phyloP scores from a whole-genome alignment of 106 monocot genomes.

The Dendrobium huoshanense region DNA sequence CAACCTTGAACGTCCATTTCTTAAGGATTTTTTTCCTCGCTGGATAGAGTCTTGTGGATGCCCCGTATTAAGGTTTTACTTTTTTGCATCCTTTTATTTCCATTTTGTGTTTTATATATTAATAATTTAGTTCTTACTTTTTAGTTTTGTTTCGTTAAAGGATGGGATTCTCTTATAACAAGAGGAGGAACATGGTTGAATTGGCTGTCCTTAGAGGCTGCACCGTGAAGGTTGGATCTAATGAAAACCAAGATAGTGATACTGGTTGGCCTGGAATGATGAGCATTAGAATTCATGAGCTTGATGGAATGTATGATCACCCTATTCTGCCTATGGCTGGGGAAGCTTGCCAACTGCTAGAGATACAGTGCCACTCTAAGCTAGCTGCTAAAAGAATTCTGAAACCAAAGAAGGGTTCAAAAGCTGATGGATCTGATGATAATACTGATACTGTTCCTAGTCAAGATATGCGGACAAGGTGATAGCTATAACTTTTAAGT shows the following conservation, averaged over 20 bases:
- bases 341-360: slow-evolving; percentile 78
- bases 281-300: slow-evolving; percentile 93
- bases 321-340: slow-evolving; percentile 80
- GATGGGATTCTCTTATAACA: slow-evolving; percentile 86
- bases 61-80: slow-evolving; percentile 66
- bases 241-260: slow-evolving; percentile 53
- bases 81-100: neutral
- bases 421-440: slow-evolving; percentile 94
- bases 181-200: slow-evolving; percentile 86
- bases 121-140: neutral
- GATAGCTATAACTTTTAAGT: neutral
- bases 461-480: slow-evolving; percentile 62
- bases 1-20: slow-evolving; percentile 90
- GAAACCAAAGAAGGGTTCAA: slow-evolving; percentile 82
- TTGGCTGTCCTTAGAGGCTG: slow-evolving; percentile 75
- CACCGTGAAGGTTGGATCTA: slow-evolving; percentile 37
- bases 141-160: slow-evolving; percentile 25
- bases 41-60: slow-evolving; percentile 96
- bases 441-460: slow-evolving; percentile 51
- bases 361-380: slow-evolving; percentile 92
- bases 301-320: slow-evolving; percentile 93
- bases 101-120: neutral
- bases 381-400: slow-evolving; percentile 75
- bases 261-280: slow-evolving; percentile 98
- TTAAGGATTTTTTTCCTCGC: slow-evolving; percentile 94